Percentiles rank a stretch among this genome's conserved stretches.
Conservation (phyloP, 371 early-diverging fungal species). For the Mucor circinelloides region DNA sequence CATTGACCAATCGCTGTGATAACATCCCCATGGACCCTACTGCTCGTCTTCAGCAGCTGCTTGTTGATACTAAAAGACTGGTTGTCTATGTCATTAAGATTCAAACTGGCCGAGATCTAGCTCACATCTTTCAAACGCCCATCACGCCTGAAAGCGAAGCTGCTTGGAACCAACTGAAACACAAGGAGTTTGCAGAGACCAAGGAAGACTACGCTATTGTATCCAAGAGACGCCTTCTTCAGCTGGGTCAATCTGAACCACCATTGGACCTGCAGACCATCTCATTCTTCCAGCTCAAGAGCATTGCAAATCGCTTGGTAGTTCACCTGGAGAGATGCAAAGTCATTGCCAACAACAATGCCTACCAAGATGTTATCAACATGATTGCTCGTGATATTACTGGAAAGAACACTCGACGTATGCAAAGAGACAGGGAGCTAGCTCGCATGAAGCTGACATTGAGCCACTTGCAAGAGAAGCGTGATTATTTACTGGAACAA, state of each 20-base stretch:
- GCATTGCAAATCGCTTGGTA: constrained; percentile 31
- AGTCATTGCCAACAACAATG: constrained; percentile 28
- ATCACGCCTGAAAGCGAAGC: constrained; percentile 76
- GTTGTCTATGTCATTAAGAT: constrained; percentile 82
- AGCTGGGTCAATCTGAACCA: constrained; percentile 29
- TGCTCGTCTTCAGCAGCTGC: constrained; percentile 68
- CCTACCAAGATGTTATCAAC: constrained; percentile 90
- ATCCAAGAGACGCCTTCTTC: constrained; percentile 35
- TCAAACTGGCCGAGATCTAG: constrained; percentile 78
- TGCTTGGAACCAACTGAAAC: constrained; percentile 60
- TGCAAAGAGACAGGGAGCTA: constrained; percentile 77
- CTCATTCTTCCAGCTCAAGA: constrained; percentile 39
- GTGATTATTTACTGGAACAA: constrained; percentile 80
- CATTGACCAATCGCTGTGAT: constrained; percentile 71
- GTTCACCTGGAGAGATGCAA: constrained; percentile 45
- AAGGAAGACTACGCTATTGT: constrained; percentile 15
- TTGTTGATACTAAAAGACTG: constrained; percentile 89
- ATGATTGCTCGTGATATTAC: constrained; percentile 92
- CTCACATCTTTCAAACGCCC: constrained; percentile 80
- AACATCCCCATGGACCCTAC: constrained; percentile 65
- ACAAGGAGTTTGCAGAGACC: constrained; percentile 41
- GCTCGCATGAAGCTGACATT: constrained; percentile 77
- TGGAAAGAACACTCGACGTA: constrained; percentile 86
- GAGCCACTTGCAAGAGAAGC: constrained; percentile 79
- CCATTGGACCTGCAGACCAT: constrained; percentile 42